These are phyloP conservation scores for Termitomyces sp. DNA, from an alignment of 768 basidiomycete species.

Conservation along the genomic window DNA sequence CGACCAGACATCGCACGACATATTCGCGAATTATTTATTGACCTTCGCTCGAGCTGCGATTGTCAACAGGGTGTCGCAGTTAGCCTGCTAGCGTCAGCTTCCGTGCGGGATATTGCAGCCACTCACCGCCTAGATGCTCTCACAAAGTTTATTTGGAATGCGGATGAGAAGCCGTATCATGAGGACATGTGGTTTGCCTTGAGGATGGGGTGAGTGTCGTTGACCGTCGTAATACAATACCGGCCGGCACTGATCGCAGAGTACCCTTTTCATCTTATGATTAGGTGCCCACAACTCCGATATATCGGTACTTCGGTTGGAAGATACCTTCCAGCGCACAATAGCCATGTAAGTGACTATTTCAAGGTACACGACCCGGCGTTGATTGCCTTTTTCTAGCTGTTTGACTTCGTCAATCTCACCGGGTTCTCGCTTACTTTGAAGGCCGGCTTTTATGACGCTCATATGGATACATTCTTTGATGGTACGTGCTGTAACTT, in stretches of 20 bases:
- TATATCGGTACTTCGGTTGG: constrained; percentile 64
- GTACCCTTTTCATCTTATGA: not conserved
- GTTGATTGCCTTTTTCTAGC: constrained; percentile 29
- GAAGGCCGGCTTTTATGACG: constrained; percentile 61
- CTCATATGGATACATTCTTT: constrained; percentile 48
- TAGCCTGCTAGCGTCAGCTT: constrained; percentile 42
- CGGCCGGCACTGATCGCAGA: constrained; percentile 1
- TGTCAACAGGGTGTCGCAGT: constrained; percentile 22
- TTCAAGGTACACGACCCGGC: constrained; percentile 1
- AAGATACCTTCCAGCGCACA: constrained; percentile 47
- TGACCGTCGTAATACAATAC: not conserved
- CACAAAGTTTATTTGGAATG: constrained; percentile 67
- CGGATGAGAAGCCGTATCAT: constrained; percentile 58
- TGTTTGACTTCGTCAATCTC: constrained; percentile 67
- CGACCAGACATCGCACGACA: constrained; percentile 62
- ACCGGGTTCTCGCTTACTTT: constrained; percentile 59
- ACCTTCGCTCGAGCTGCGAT: constrained; percentile 30
- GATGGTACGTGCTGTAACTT: constrained; percentile 41
- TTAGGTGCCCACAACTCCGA: constrained; percentile 63
- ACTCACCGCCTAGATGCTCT: constrained; percentile 58
- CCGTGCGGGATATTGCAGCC: constrained; percentile 47
- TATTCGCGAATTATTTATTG: constrained; percentile 54
- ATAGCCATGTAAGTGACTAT: constrained; percentile 56
- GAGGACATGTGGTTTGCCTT: constrained; percentile 82
- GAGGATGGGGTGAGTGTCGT: constrained; percentile 50